Evolutionary conservation across 495 filamentous ascomycete species (phyloP), one percentile per base, ranked within the genome.

Genomic region (Trichodelitschia bisporula): DNA sequence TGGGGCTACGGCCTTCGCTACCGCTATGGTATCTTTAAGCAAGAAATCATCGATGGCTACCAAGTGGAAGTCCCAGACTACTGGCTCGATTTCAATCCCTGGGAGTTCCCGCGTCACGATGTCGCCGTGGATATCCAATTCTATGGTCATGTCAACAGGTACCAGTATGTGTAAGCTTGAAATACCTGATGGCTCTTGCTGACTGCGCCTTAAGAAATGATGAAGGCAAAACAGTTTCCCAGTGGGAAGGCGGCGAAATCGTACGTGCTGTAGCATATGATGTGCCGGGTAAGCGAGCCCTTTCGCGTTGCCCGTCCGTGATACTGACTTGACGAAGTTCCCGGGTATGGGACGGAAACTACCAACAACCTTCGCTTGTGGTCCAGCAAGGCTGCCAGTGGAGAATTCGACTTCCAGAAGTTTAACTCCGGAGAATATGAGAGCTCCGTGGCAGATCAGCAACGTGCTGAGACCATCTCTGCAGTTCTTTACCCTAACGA

Each of bases 371-470:
- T 97, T 42, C 71, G 86, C 12, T 56, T 97, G 17, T 97, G 86
- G 86, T 90, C 79, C 11, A 90, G 79, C 56, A 91, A 93, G 55
- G 86, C 86, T 30, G 77, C 80, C 29, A 82, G 77, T 42, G 86
- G 89, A 31, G 86, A 97, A 51, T 97, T 97, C 38, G 83, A 97
- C 53, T 97, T 97, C 61, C 83, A 91, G 43, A 97, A 93, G 48
- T 97, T 97, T 72, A 97, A 97, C 52, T 79, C 70, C 16, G 86
- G 86, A 21, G 83, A 97, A 36, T 97, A 97, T 49, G 86, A 97
- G 50, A 86, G 73, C 54, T 86, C 86, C 17, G 89, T 97, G 14
- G 77, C 74, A 6, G 89, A 95, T 44, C 80, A 93, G 48, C 86
- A 97, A 51, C 68, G 70, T 12, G 86, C 86, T 2, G 86, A 97